Evolutionary conservation across 345 rosid species (phyloP).

Genomic region (Gossypium arboreum): DNA sequence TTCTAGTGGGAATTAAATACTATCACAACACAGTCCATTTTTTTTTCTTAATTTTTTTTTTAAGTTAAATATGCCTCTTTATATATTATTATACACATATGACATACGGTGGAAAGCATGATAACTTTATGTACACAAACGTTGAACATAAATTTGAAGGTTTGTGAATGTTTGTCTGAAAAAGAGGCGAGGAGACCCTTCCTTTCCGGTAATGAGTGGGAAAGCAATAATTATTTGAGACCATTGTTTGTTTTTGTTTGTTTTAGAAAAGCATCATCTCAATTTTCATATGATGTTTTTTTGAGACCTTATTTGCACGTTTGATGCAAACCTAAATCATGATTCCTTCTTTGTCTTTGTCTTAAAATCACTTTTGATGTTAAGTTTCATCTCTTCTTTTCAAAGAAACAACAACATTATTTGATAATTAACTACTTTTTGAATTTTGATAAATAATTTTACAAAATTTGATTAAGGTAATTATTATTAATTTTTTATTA

Average conservation of each 20-base stretch:
- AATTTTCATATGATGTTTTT: neutral
- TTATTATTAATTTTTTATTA: too few relatives aligned
- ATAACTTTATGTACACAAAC: neutral
- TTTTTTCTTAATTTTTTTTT: too few relatives aligned
- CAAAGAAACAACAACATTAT: neutral
- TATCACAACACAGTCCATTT: too few relatives aligned
- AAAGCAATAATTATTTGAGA: neutral
- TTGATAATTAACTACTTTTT: neutral
- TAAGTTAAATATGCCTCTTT: neutral
- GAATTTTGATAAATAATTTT: neutral
- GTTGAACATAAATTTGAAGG: neutral
- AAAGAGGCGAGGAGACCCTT: constrained; percentile 6
- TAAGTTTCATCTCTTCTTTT: neutral
- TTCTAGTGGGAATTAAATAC: too few relatives aligned
- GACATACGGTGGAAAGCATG: neutral
- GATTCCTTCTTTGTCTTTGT: neutral
- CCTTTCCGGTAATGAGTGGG: constrained; percentile 16
- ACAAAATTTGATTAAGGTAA: neutral
- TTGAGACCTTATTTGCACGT: constrained; percentile 13
- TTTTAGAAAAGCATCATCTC: neutral
- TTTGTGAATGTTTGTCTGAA: neutral
- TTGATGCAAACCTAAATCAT: constrained; percentile 8
- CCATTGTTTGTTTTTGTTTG: neutral
- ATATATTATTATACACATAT: neutral
- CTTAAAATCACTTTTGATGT: neutral